Evolutionary conservation across 345 rosid species (phyloP).

Genomic region (Dimocarpus longan): DNA sequence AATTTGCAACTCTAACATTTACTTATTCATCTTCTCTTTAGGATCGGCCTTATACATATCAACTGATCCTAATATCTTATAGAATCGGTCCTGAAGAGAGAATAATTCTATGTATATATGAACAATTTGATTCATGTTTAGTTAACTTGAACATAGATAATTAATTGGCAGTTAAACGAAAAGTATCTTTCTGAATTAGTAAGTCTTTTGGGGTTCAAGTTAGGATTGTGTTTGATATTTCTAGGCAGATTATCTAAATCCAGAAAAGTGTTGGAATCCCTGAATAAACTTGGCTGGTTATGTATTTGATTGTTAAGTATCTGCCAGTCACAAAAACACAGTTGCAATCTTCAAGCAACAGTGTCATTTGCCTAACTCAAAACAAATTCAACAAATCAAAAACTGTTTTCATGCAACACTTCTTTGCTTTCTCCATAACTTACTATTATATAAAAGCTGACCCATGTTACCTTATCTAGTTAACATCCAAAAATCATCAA

Average conservation of each 20-base stretch:
- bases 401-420: background rate
- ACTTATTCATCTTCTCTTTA: no score
- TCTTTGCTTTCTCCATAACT: background rate
- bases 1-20: no score
- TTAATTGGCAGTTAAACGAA: no score
- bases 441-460: constrained; percentile 19
- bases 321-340: background rate
- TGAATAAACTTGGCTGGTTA: background rate
- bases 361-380: constrained; percentile 6
- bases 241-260: background rate
- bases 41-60: no score
- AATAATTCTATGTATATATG: no score
- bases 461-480: constrained; percentile 8
- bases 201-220: background rate
- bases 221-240: background rate
- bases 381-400: constrained; percentile 9
- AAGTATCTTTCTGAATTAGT: background rate
- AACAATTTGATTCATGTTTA: no score
- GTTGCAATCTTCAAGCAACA: constrained; percentile 16
- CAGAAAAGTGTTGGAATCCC: background rate
- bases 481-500: constrained; percentile 9
- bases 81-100: no score
- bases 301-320: background rate
- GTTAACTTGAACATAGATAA: no score
- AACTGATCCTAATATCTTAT: no score